Evolutionary conservation across 306 rosid species (phyloP).

Genomic region (Castanea sativa): DNA sequence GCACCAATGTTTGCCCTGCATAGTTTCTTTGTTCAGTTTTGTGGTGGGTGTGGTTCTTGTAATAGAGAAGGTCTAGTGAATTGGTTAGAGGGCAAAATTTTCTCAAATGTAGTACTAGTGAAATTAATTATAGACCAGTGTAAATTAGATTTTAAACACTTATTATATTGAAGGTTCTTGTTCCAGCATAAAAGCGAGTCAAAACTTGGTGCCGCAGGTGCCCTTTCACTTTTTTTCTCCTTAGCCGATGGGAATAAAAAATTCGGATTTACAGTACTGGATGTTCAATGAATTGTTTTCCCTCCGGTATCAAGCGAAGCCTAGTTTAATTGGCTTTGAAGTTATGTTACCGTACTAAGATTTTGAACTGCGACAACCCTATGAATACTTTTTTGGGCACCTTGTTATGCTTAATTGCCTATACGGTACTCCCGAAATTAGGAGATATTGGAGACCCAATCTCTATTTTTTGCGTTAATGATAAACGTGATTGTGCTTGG

Average conservation of each 20-base stretch:
- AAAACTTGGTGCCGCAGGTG: not conserved
- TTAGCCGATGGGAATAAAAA: not conserved
- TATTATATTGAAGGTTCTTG: not conserved
- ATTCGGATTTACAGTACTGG: not conserved
- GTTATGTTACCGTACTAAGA: not conserved
- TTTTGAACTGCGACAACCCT: not conserved
- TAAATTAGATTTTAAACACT: constrained; percentile 34
- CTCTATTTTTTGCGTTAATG: too few relatives aligned
- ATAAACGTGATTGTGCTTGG: too few relatives aligned
- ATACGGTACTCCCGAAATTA: not conserved
- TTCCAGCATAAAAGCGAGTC: too few relatives aligned
- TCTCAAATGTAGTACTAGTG: constrained; percentile 32
- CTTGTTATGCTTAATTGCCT: not conserved
- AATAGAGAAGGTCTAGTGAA: constrained; percentile 24
- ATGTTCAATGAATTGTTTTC: not conserved
- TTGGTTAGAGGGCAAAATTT: constrained; percentile 33
- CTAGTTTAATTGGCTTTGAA: not conserved
- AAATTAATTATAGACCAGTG: constrained; percentile 25
- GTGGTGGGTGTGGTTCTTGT: constrained; percentile 29
- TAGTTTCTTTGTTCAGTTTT: constrained; percentile 15
- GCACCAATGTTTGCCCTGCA: constrained; percentile 41
- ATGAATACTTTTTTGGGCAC: not conserved
- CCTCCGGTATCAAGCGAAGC: not conserved
- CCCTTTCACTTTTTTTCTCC: not conserved
- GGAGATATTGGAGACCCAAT: not conserved